A percentile compares a stretch with the other conserved stretches of the same genome.
Conservation (phyloP, 2,329 filamentous ascomycete genomes). For the Neoascochyta sp. region DNA sequence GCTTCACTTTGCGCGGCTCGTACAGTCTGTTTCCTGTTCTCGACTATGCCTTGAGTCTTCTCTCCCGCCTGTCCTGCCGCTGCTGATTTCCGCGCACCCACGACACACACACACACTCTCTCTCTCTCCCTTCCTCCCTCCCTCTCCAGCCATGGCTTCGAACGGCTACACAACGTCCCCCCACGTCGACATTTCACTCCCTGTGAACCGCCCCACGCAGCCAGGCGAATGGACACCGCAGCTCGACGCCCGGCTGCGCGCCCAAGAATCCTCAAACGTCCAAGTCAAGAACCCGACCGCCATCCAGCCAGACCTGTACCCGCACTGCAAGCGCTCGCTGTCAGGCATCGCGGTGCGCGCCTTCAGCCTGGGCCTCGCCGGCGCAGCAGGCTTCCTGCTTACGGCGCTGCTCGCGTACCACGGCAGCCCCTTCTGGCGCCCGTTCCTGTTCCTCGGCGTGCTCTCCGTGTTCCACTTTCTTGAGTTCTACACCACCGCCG, state of each 20-base stretch:
- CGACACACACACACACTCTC: too few species aligned
- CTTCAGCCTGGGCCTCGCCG: slow-evolving; percentile 43
- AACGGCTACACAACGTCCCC: slow-evolving; percentile 23
- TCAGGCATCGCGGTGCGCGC: slow-evolving; percentile 47
- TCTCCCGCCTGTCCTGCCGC: not conserved
- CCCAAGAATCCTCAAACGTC: slow-evolving; percentile 18
- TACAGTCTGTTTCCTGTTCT: too few species aligned
- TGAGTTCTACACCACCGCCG: slow-evolving; percentile 88
- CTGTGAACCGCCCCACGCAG: slow-evolving; percentile 22
- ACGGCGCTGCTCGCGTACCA: slow-evolving; percentile 27
- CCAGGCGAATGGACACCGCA: slow-evolving; percentile 24
- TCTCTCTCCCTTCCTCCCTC: slow-evolving; percentile 1
- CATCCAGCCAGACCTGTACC: slow-evolving; percentile 38
- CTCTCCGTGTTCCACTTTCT: slow-evolving; percentile 89
- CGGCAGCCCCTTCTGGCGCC: slow-evolving; percentile 52
- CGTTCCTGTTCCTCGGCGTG: slow-evolving; percentile 60
- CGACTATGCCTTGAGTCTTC: slow-evolving; percentile 7
- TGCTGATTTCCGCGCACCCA: too few species aligned
- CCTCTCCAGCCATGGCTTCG: slow-evolving; percentile 15
- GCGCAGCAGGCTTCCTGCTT: slow-evolving; percentile 33
- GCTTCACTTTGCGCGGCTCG: too few species aligned
- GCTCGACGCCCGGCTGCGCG: slow-evolving; percentile 25
- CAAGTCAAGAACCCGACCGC: slow-evolving; percentile 12
- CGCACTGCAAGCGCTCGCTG: slow-evolving; percentile 44
- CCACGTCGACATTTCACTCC: slow-evolving; percentile 29